A percentile compares a stretch with the other conserved stretches of the same genome.
Conservation (phyloP, 352 stramenopile genomes). For the Pythium aphanidermatum region DNA sequence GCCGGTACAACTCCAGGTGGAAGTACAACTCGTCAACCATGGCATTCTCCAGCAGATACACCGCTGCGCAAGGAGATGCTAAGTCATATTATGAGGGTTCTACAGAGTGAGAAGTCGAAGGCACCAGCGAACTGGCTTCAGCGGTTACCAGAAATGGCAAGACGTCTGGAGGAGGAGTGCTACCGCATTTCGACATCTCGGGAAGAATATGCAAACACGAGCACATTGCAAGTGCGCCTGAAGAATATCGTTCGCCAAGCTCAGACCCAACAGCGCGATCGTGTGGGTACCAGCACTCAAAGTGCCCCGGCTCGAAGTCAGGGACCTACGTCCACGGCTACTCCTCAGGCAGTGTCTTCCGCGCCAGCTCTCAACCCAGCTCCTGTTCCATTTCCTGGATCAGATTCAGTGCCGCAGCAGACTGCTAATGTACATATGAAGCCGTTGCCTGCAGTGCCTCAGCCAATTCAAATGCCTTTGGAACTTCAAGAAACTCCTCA, state of each 20-base stretch:
- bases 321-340: conserved; percentile 19
- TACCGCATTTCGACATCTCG: conserved; percentile 87
- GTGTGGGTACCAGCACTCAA: conserved; percentile 8
- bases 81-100: conserved; percentile 91
- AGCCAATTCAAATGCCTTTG: conserved; percentile 72
- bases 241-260: conserved; percentile 91
- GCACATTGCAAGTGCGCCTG: conserved; percentile 92
- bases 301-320: conserved; percentile 7
- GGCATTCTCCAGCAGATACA: conserved; percentile 69
- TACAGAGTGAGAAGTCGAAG: conserved; percentile 94
- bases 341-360: conserved; percentile 11
- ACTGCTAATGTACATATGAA: not conserved
- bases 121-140: conserved; percentile 95
- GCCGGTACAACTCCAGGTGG: conserved; percentile 2
- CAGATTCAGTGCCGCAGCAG: conserved; percentile 28
- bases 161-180: conserved; percentile 95
- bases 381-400: conserved; percentile 56
- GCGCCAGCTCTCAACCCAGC: conserved; percentile 17
- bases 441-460: conserved; percentile 12
- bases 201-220: conserved; percentile 94
- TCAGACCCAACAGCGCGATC: conserved; percentile 53
- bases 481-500: conserved; percentile 45
- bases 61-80: conserved; percentile 78
- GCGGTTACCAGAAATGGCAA: conserved; percentile 97
- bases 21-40: conserved; percentile 32